phyloP scores from a whole-genome alignment of 495 filamentous ascomycete species.

The Penicillium fimorum region DNA sequence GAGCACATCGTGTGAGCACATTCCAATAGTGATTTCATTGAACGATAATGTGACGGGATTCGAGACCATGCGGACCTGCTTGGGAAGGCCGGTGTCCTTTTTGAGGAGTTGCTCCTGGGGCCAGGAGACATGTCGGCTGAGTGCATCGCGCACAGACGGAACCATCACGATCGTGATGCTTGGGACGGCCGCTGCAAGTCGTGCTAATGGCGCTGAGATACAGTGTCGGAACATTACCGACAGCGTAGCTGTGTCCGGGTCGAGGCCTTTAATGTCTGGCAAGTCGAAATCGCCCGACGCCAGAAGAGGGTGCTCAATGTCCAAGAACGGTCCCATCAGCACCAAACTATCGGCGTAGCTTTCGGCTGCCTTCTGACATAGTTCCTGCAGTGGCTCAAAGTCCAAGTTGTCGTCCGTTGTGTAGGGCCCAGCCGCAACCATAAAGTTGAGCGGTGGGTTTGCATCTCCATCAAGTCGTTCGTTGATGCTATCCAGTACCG shows the following conservation, averaged over 20 bases:
- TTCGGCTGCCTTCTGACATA: constrained; percentile 74
- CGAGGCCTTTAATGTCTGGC: constrained; percentile 64
- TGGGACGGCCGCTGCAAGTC: constrained; percentile 65
- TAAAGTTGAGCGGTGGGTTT: constrained; percentile 65
- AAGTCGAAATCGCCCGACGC: constrained; percentile 88
- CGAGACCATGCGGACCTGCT: constrained; percentile 70
- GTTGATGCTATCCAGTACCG: constrained; percentile 60
- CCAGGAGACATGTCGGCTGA: constrained; percentile 82
- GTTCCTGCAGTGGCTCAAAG: constrained; percentile 78
- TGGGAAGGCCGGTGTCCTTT: constrained; percentile 72
- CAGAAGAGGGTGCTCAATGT: constrained; percentile 86
- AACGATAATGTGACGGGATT: constrained; percentile 85
- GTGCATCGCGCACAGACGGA: constrained; percentile 81
- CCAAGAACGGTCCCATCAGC: constrained; percentile 83
- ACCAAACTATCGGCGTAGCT: constrained; percentile 76
- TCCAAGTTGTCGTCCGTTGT: constrained; percentile 86
- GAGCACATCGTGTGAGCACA: constrained; percentile 80
- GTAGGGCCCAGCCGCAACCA: constrained; percentile 84
- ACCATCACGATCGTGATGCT: constrained; percentile 77
- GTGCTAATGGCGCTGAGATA: constrained; percentile 64
- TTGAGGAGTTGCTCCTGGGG: constrained; percentile 79
- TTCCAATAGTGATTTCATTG: constrained; percentile 78
- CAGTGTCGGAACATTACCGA: constrained; percentile 78
- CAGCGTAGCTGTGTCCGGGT: constrained; percentile 76
- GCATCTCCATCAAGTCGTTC: constrained; percentile 62